Evolutionary conservation across 2,329 filamentous ascomycete species (phyloP).

Genomic region (Ceratocystis eucalypticola): DNA sequence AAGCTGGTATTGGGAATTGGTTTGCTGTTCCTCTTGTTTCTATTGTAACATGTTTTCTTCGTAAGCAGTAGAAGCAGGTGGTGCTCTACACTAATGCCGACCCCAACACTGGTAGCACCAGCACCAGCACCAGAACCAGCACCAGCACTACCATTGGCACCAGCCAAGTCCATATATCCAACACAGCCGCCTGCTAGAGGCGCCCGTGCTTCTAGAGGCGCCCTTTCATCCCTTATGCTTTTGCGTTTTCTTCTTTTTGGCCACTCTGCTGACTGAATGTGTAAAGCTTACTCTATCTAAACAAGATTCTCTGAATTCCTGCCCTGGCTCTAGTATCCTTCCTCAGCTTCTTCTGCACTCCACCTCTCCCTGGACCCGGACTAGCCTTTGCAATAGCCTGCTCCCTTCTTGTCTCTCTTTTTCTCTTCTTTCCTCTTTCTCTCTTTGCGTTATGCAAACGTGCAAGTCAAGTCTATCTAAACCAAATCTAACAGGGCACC

Average conservation of each 20-base stretch:
- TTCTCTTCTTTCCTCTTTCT: neutral
- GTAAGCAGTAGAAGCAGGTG: neutral
- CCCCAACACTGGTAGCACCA: too few relatives aligned
- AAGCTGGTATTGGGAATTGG: neutral
- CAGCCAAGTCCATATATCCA: too few relatives aligned
- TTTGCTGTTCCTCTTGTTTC: neutral
- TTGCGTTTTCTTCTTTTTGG: neutral
- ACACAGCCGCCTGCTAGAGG: too few relatives aligned
- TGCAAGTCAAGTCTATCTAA: neutral
- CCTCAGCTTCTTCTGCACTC: constrained; percentile 3
- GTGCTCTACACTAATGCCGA: neutral
- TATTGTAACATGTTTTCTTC: neutral
- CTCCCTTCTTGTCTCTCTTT: constrained; percentile 1
- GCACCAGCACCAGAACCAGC: too few relatives aligned
- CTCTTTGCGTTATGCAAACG: neutral
- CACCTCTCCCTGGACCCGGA: neutral
- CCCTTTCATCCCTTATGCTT: neutral
- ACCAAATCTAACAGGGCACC: neutral
- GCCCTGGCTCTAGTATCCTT: constrained; percentile 2
- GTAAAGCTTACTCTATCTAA: neutral
- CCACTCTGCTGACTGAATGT: neutral
- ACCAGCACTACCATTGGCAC: too few relatives aligned
- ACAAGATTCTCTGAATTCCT: neutral
- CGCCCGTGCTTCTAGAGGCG: too few relatives aligned
- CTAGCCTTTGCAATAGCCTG: neutral